phyloP scores from a whole-genome alignment of 1,284 basidiomycete species.

The Ustilago crameri region DNA sequence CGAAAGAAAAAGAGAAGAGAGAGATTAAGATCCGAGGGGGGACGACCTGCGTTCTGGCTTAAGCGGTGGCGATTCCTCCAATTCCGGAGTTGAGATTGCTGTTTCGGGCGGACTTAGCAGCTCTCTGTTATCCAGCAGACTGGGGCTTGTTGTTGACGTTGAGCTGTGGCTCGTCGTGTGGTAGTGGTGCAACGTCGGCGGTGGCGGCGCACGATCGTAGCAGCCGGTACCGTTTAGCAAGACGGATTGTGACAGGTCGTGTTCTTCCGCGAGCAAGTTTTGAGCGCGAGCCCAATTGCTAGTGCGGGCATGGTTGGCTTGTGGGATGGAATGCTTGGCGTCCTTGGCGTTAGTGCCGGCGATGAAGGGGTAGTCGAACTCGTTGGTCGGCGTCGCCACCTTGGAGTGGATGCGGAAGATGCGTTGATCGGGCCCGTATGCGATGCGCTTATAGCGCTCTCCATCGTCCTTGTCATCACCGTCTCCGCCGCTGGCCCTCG shows the following conservation, averaged over 20 bases:
- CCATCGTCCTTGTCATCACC: neutral
- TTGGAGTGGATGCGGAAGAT: conserved; percentile 21
- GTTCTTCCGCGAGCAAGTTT: conserved; percentile 6
- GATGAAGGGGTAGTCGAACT: conserved; percentile 12
- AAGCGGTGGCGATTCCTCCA: conserved; percentile 23
- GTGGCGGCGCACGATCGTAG: neutral
- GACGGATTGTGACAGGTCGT: conserved; percentile 5
- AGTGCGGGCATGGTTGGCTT: conserved; percentile 25
- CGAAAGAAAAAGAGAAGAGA: neutral
- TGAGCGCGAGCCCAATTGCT: conserved; percentile 43
- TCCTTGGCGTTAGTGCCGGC: conserved; percentile 5
- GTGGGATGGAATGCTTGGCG: neutral
- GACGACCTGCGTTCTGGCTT: conserved; percentile 4
- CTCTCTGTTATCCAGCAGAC: conserved; percentile 22
- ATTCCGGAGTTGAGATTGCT: conserved; percentile 29
- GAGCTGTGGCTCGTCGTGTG: conserved; percentile 35
- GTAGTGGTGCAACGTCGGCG: conserved; percentile 6
- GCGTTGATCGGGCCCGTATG: conserved; percentile 22
- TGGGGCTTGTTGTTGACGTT: conserved; percentile 14
- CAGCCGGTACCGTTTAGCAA: neutral
- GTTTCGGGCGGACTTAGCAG: conserved; percentile 32
- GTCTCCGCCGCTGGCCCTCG: neutral
- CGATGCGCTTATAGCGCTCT: conserved; percentile 19
- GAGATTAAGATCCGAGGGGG: conserved; percentile 9
- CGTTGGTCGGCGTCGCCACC: neutral